These are phyloP conservation scores for Juncus effusus DNA, from an alignment of 176 grass and related monocot genomes.

Conservation along the genomic window DNA sequence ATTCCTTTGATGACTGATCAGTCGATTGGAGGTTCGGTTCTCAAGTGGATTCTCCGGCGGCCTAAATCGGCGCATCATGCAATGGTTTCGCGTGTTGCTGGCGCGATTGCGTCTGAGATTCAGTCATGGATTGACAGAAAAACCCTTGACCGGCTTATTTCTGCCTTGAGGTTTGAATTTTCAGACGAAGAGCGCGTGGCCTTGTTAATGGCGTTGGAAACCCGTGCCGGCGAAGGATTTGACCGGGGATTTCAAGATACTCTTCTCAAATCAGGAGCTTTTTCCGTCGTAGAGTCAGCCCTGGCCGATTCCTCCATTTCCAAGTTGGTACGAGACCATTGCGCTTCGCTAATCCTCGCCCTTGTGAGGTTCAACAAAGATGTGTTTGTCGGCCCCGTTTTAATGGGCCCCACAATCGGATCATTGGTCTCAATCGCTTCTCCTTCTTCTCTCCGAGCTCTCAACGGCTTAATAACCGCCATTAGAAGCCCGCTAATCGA, in stretches of 20 bases:
- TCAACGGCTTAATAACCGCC: slow-evolving; percentile 53
- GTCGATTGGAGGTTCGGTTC: slow-evolving; percentile 2
- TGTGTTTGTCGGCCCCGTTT: slow-evolving; percentile 72
- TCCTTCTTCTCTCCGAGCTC: slow-evolving; percentile 38
- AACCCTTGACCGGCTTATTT: slow-evolving; percentile 46
- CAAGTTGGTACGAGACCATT: slow-evolving; percentile 39
- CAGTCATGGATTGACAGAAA: slow-evolving; percentile 68
- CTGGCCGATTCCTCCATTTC: slow-evolving; percentile 29
- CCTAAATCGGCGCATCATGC: background rate
- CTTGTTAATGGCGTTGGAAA: slow-evolving; percentile 40
- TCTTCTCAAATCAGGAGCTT: slow-evolving; percentile 61
- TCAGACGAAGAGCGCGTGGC: background rate
- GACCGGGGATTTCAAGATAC: slow-evolving; percentile 55
- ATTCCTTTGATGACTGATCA: background rate
- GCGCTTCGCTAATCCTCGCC: slow-evolving; percentile 46
- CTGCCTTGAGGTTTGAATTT: slow-evolving; percentile 32
- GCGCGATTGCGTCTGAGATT: slow-evolving; percentile 45
- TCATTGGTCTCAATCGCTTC: slow-evolving; percentile 44
- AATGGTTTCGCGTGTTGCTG: slow-evolving; percentile 36
- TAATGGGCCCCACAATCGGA: slow-evolving; percentile 62
- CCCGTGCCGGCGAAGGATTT: slow-evolving; percentile 41
- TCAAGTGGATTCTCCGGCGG: slow-evolving; percentile 1
- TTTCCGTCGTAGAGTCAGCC: slow-evolving; percentile 45
- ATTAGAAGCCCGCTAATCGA: slow-evolving; percentile 77
- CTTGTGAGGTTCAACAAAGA: slow-evolving; percentile 91